phyloP scores from a whole-genome alignment of 2,329 filamentous ascomycete species.

The Apiospora marii region DNA sequence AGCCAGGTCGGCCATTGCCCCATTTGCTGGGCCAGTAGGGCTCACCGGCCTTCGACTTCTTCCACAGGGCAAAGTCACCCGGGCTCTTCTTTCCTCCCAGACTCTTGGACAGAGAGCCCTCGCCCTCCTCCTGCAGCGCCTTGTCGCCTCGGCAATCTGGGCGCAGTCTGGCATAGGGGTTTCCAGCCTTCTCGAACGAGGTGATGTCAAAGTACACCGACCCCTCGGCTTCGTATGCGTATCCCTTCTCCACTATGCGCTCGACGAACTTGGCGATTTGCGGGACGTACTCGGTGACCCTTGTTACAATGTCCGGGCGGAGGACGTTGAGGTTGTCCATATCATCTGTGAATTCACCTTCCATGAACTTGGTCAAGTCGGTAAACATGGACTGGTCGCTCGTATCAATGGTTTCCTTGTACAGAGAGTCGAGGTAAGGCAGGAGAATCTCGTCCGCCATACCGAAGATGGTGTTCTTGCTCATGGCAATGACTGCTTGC shows the following conservation, averaged over 20 bases:
- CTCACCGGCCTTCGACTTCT: constrained; percentile 89
- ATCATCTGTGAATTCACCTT: constrained; percentile 86
- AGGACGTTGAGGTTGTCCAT: constrained; percentile 88
- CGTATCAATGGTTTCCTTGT: constrained; percentile 68
- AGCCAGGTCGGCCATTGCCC: constrained; percentile 88
- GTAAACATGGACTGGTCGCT: constrained; percentile 80
- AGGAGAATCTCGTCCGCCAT: constrained; percentile 73
- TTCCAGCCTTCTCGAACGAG: constrained; percentile 83
- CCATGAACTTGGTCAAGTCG: constrained; percentile 84
- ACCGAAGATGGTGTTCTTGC: constrained; percentile 58
- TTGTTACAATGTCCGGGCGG: constrained; percentile 80
- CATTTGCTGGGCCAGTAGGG: constrained; percentile 89
- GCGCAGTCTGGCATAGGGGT: constrained; percentile 84
- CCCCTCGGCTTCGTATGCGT: constrained; percentile 82
- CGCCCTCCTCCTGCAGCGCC: constrained; percentile 84
- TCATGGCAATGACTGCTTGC: constrained; percentile 58
- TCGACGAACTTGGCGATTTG: constrained; percentile 89
- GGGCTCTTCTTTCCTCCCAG: constrained; percentile 73
- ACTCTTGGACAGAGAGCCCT: constrained; percentile 77
- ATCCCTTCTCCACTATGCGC: constrained; percentile 83
- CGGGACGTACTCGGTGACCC: constrained; percentile 91
- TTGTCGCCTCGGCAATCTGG: constrained; percentile 88
- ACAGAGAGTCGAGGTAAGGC: constrained; percentile 79
- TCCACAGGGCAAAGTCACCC: constrained; percentile 94
- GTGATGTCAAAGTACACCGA: constrained; percentile 95